Evolutionary conservation across 495 filamentous ascomycete species (phyloP), one percentile per base, ranked within the genome.

Genomic region (Penicillium ucsense): DNA sequence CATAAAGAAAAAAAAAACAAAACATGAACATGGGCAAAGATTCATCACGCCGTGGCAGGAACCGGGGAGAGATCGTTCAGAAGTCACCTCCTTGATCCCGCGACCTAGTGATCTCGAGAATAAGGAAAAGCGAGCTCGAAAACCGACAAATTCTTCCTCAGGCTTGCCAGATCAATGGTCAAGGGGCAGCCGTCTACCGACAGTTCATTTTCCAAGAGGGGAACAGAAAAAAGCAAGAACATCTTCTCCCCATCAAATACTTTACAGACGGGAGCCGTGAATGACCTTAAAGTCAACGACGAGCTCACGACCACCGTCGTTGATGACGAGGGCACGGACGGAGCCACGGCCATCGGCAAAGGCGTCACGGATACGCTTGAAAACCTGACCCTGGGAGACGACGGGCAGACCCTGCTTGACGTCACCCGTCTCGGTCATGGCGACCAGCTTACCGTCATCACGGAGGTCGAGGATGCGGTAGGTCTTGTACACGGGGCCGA

Each of bases 401-500:
- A 97, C 88, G 43, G 85, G 80, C 38, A 98, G 78, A 56, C 82
- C 83, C 75, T 95, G 92, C 85, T 97, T 97, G 79, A 98, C 89
- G 68, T 97, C 92, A 58, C 92, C 92, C 49, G 74, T 80, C 76
- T 88, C 85, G 56, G 84, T 88, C 84, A 89, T 88, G 64, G 84
- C 83, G 47, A 86, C 83, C 42, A 88, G 77, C 67, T 73, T 71
- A 60, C 86, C 85, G 56, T 87, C 84, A 50, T 95, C 88, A 70
- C 88, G 88, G 73, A 98, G 84, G 75, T 98, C 92, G 35, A 98
- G 85, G 64, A 98, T 90, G 67, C 92, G 89, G 83, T 98, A 98
- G 77, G 95, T 94, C 86, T 97, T 97, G 89, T 95, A 97, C 77
- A 98, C 86, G 38, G 92, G 92, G 60, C 92, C 92, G 48, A 95